Evolutionary conservation across 495 filamentous ascomycete species (phyloP), one percentile per base, ranked within the genome.

Genomic region (Staphylotrichum longicolle): DNA sequence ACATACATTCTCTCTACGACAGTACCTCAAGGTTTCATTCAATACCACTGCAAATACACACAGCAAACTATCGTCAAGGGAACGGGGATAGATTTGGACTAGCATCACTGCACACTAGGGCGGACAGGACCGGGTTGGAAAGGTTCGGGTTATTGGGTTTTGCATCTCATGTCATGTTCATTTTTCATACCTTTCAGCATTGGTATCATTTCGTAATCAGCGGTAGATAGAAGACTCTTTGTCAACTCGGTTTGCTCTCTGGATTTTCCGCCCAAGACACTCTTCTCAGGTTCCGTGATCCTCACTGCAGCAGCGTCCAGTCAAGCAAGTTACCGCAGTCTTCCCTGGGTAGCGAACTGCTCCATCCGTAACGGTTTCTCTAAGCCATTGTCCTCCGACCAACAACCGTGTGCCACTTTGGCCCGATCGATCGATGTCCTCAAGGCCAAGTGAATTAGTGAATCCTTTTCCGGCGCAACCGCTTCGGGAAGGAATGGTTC

Each of bases 51-150:
- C 20, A 27, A 27, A 27, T 27, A 27, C 20, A 27, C 20, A 27
- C 20, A 27, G 20, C 20, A 27, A 0, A 27, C 1, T 27, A 27
- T 27, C 20, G 20, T 3, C 8, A 15, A 8, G 35, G 12, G 15
- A 15, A 6, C 35, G 9, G 35, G 10, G 9, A 20, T 54, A 54
- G 51, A 54, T 41, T 54, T 11, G 51, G 35, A 20, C 5, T 27
- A 7, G 51, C 51, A 54, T 54, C 51, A 54, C 51, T 54, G 51
- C 51, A 54, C 34, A 20, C 7, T 7, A 40, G 34, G 15, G 11
- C 9, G 14, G 34, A 27, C 20, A 27, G 20, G 20, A 27, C 20
- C 20, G 20, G 20, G 20, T 27, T 27, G 20, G 20, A 27, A 27
- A 27, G 20, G 20, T 27, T 27, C 20, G 10, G 12, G 4, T 53